Evolutionary conservation across 2,329 filamentous ascomycete genomes (phyloP), one percentile per base, ranked within the genome.

Genomic region (Fusarium miscanthi): DNA sequence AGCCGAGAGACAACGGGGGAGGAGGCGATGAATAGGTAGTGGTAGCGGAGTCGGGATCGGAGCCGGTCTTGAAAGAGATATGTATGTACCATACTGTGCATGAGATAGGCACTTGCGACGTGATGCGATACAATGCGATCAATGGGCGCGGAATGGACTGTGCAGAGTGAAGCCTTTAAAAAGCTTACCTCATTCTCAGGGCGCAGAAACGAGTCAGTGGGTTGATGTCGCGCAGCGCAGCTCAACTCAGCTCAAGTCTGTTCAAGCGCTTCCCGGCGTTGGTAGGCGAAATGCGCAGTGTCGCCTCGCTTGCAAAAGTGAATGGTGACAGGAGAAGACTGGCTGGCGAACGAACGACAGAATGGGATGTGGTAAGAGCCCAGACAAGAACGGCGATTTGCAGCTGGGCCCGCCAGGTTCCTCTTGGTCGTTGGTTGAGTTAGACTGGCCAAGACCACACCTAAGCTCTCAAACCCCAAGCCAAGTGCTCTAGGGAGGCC

Each of bases 41-140:
- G 51, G 69, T 61, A 53, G 74, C 63, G 68, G 73, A 74, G 62
- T 74, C 67, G 69, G 66, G 59, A 66, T 62, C 65, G 66, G 69
- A 65, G 63, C 63, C 69, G 69, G 64, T 65, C 63, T 69, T 53
- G 57, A 41, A 63, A 64, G 37, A 38, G 31, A 46, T 64, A 41
- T 42, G 40, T 66, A 46, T 46, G 45, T 40, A 35, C 64, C 43
- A 35, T 66, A 66, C 51, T 43, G 52, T 66, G 58, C 63, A 46
- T 64, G 46, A 58, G 35, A 43, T 60, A 25, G 27, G 27, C 23
- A 59, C 45, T 52, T 66, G 38, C 41, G 45, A 49, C 42, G 49
- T 30, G 57, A 41, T 38, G 43, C 43, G 49, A 43, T 49, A 31
- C 59, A 41, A 68, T 56, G 42, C 58, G 63, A 51, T 67, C 59